Conservation (phyloP, 148 eudicot species). For the Salicornia ramosissima region DNA sequence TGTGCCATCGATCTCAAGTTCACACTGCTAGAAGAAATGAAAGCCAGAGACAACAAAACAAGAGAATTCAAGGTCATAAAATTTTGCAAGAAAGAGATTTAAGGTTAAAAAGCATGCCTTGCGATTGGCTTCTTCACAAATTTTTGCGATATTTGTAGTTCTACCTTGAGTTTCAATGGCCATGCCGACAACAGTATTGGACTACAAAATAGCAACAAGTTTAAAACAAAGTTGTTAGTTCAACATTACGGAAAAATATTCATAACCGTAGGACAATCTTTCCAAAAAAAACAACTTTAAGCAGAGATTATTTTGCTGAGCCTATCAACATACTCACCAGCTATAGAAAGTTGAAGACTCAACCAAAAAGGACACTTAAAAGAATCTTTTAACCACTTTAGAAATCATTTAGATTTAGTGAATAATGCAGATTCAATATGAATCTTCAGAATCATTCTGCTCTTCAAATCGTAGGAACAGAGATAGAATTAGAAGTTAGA, state of each 20-base stretch:
- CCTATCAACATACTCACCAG: not conserved
- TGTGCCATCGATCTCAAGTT: slow-evolving; percentile 30
- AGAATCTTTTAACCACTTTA: not conserved
- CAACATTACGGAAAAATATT: not conserved
- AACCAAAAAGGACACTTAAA: not conserved
- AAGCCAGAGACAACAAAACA: slow-evolving; percentile 34
- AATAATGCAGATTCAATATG: not conserved
- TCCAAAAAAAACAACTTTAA: not conserved
- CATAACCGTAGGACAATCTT: not conserved
- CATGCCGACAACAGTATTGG: slow-evolving; percentile 44
- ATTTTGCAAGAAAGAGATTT: slow-evolving; percentile 17
- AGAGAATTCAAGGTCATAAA: slow-evolving; percentile 36
- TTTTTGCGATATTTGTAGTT: slow-evolving; percentile 26
- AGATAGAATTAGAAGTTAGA: slow-evolving; percentile 2
- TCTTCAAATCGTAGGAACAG: not conserved
- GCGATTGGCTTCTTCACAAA: slow-evolving; percentile 44
- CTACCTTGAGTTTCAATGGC: slow-evolving; percentile 57
- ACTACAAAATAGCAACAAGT: slow-evolving; percentile 32
- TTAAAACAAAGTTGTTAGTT: slow-evolving; percentile 5
- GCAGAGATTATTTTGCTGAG: not conserved
- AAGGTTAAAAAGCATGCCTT: slow-evolving; percentile 51
- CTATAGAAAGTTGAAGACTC: not conserved
- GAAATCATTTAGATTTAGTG: not conserved
- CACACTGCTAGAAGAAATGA: slow-evolving; percentile 41
- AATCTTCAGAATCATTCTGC: not conserved